phyloP scores from a whole-genome alignment of 2,329 filamentous ascomycete species.

The Orbilia javanica region DNA sequence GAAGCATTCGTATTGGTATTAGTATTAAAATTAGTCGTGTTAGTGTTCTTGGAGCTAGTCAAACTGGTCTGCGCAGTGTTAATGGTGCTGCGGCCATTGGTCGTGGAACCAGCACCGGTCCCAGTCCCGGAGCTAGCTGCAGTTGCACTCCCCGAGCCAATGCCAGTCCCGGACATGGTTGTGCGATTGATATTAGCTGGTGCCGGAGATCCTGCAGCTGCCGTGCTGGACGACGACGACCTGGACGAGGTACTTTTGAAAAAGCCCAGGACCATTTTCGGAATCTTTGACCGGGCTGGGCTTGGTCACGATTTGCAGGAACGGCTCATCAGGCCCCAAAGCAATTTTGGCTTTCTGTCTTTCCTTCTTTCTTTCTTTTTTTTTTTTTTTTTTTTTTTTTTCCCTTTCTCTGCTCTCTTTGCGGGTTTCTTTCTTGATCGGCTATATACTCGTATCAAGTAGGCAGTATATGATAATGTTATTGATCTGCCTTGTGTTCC shows the following conservation, averaged over 20 bases:
- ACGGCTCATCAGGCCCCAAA: constrained; percentile 17
- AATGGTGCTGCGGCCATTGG: constrained; percentile 32
- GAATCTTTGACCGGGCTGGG: constrained; percentile 47
- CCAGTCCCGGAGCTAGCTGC: constrained; percentile 4
- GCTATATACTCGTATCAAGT: no score
- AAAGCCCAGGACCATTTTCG: constrained; percentile 58
- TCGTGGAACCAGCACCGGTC: neutral
- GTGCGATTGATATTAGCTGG: constrained; percentile 20
- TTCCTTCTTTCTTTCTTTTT: no score
- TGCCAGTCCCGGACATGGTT: constrained; percentile 11
- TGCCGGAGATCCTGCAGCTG: constrained; percentile 28
- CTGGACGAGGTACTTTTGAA: constrained; percentile 58
- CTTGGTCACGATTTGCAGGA: constrained; percentile 4
- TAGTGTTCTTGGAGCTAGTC: constrained; percentile 15
- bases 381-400: neutral
- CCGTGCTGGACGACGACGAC: constrained; percentile 22
- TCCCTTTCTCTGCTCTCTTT: no score
- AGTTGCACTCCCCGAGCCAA: no score
- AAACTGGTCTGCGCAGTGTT: constrained; percentile 5
- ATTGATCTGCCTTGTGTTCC: neutral
- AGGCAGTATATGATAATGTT: no score
- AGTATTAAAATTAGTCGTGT: neutral
- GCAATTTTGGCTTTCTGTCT: neutral
- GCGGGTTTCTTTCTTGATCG: no score
- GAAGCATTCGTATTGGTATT: constrained; percentile 12